Base-by-base conservation (phyloP, 2,329 filamentous ascomycete species). In the Pseudogymnoascus sp. region DNA sequence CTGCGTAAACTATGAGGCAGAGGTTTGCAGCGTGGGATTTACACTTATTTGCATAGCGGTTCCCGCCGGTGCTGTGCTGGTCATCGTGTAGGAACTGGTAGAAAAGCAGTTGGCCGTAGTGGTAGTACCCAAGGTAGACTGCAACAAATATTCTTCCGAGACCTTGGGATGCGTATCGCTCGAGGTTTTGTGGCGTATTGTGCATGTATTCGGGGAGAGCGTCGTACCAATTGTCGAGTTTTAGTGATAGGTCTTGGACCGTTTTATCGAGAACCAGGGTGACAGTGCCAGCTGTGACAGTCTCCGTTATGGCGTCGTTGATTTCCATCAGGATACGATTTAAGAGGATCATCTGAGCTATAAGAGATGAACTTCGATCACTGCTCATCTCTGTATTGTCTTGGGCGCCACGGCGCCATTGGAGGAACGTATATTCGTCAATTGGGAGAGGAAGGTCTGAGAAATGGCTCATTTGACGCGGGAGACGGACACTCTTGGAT, bases 31-130 rank as follows among this genome's bases (percentile, higher is more conserved):
- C 75, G 60, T 78, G 73, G 1, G 67, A 61, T 63, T 77, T 76
- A 65, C 75, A 78, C 59, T 72, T 73, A 5, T 71, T 65, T 1
- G 75, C 74, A 61, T 77, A 76, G 57, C 37, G 63, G 41, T 59
- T 64, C 16, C 64, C 63, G 3, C 61, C 60, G 7, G 62, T 61
- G 2, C 61, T 57, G 30, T 67, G 64, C 4, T 65, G 64, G 25
- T 71, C 67, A 20, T 71, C 68, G 47, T 74, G 72, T 0, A 80
- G 70, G 63, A 77, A 79, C 58, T 76, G 76, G 62, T 79, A 80
- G 67, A 75, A 78, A 4, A 81, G 72, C n/a, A 80, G 70, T 58
- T 78, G 74, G 4, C 73, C 72, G 63, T 76, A 79, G 65, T 80
- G 74, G 58, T 79, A 75, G 62, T 78, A 79, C 3, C 77, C 76